Evolutionary conservation across 768 basidiomycete species (phyloP), one percentile per base, ranked within the genome.

Genomic region (Lyophyllum shimeji): DNA sequence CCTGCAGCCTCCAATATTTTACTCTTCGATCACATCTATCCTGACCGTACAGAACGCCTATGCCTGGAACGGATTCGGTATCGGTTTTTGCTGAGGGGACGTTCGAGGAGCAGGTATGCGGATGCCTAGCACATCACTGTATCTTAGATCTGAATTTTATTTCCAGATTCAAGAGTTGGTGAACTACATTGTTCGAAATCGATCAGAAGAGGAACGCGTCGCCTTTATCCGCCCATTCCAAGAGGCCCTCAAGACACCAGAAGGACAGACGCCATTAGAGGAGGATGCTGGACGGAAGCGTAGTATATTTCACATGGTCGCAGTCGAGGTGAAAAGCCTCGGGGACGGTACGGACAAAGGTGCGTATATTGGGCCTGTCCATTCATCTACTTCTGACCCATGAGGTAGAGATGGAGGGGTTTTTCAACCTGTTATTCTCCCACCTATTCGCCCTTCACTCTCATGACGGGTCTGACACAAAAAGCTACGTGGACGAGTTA

Each of bases 51-150:
- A 59, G 43, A 42, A 61, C 67, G 67, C 74, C 75, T 65, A 91
- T 92, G 89, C 72, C 83, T 55, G 71, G 68, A 60, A 77, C 87
- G 62, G 91, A 93, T 74, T 89, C 90, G 39, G 78, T 93, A 54
- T 85, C 91, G 56, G 84, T 93, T 61, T 93, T 92, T 66, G 85
- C 89, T 18, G 92, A 95, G 72, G 92, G 92, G 49, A 93, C 91
- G 1, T 93, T 90, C 63, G 86, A 89, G 68, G 92, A 95, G 70
- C 89, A 93, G 83, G 90, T 89, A 68, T 62, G 63, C 29, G 33
- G 29, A 46, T 48, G 21, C 33, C 29, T 18, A 31, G n/a, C 7
- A 56, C 37, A 29, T n/a, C 31, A 21, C 6, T 15, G 27, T 49
- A 21, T 43, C 12, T 50, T 15, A 29, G 21, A 40, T 31, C 40